A percentile compares a stretch with the other conserved stretches of the same genome.
Evolutionary conservation across 1,139 yeast genomes (phyloP).

Genomic region (Eremothecium sinecaudum): DNA sequence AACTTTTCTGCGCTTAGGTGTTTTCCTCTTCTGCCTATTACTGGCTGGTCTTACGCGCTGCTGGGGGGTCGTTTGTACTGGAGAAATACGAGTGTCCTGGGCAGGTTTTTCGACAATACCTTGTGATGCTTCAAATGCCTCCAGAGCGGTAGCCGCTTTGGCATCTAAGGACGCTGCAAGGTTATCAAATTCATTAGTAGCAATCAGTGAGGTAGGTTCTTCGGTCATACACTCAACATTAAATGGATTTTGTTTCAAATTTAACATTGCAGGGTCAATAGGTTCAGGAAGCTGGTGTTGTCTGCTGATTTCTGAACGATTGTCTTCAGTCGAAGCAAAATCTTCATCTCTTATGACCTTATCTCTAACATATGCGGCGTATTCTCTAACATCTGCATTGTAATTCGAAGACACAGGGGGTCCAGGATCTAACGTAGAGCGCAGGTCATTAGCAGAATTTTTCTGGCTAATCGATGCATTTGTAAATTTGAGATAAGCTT

Average conservation of each 20-base stretch:
- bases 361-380: too few relatives aligned
- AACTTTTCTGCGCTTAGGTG: slow-evolving; percentile 44
- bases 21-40: slow-evolving; percentile 20
- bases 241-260: background rate
- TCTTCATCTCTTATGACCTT: too few relatives aligned
- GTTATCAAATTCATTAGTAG: background rate
- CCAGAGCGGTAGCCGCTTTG: background rate
- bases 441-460: background rate
- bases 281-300: too few relatives aligned
- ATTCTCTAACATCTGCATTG: background rate
- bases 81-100: too few relatives aligned
- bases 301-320: too few relatives aligned
- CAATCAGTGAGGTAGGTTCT: background rate
- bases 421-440: slow-evolving; percentile 1
- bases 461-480: background rate
- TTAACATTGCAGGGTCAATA: too few relatives aligned
- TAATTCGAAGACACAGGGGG: background rate
- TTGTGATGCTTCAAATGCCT: too few relatives aligned
- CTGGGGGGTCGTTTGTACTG: too few relatives aligned
- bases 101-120: too few relatives aligned
- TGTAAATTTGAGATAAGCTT: too few relatives aligned
- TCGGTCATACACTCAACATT: background rate
- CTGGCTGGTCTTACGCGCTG: slow-evolving; percentile 5
- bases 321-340: too few relatives aligned
- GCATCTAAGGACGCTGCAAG: background rate